phyloP scores from a whole-genome alignment of 2,329 filamentous ascomycete species.

The Lomentospora prolificans region DNA sequence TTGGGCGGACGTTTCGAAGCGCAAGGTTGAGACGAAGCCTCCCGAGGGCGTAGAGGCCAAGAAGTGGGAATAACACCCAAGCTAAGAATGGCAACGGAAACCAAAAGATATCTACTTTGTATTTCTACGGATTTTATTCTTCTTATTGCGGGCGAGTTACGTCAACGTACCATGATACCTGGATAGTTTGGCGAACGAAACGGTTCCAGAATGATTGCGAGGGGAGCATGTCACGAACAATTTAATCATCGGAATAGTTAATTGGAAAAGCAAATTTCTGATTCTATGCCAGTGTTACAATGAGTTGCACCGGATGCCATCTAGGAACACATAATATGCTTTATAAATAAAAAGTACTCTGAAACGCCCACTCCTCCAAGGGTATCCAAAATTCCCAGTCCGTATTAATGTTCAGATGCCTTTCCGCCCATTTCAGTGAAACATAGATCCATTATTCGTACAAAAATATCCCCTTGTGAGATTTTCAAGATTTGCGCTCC shows the following conservation, averaged over 20 bases:
- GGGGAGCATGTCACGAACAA: too few relatives aligned
- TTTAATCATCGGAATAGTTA: not conserved
- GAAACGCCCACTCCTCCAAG: not conserved
- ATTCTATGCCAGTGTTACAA: too few relatives aligned
- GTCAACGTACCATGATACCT: not conserved
- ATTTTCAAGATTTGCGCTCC: constrained; percentile 12
- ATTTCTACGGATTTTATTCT: not conserved
- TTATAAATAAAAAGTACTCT: too few relatives aligned
- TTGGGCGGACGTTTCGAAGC: constrained; percentile 71
- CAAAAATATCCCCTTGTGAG: not conserved
- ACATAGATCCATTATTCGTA: not conserved
- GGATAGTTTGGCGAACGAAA: too few relatives aligned
- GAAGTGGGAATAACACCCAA: constrained; percentile 44
- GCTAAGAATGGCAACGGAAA: not conserved
- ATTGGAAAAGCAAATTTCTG: not conserved
- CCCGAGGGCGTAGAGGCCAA: constrained; percentile 71
- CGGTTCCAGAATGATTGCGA: too few relatives aligned
- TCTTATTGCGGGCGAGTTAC: too few relatives aligned
- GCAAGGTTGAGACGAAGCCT: constrained; percentile 60
- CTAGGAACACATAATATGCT: too few relatives aligned
- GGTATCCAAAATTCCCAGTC: constrained; percentile 1
- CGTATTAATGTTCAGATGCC: not conserved
- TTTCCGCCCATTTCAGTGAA: not conserved
- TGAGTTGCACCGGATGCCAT: not conserved
- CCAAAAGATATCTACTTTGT: not conserved